Percentiles rank a stretch among this genome's conserved stretches.
These are phyloP conservation scores for Aspergillus quadricinctus DNA, from an alignment of 2,329 filamentous ascomycete species.

Conservation along the genomic window DNA sequence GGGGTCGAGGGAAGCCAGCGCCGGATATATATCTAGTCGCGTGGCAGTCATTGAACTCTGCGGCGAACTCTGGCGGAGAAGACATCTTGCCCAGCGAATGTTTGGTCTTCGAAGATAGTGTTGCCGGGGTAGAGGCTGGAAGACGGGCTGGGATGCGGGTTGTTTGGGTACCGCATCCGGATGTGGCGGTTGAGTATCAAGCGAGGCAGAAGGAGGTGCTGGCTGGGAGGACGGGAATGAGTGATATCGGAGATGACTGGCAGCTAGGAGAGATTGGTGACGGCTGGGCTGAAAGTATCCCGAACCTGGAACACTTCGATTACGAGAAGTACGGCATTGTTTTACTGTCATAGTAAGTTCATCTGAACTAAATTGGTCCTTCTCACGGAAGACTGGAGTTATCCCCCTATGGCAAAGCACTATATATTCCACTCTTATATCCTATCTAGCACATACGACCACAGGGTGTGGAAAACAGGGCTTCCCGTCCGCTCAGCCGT, in stretches of 20 bases:
- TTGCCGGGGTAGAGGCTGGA: slow-evolving; percentile 28
- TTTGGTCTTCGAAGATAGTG: slow-evolving; percentile 34
- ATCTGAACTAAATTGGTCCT: no score
- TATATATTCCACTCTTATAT: no score
- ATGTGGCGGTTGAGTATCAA: slow-evolving; percentile 32
- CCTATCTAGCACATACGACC: no score
- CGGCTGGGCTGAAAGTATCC: slow-evolving; percentile 36
- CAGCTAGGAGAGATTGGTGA: slow-evolving; percentile 23
- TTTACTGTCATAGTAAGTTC: not conserved
- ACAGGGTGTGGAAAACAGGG: no score
- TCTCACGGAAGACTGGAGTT: no score
- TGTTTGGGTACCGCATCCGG: slow-evolving; percentile 31
- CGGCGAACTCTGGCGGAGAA: not conserved
- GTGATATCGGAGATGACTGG: slow-evolving; percentile 1
- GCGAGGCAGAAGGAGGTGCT: slow-evolving; percentile 14
- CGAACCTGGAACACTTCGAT: slow-evolving; percentile 35
- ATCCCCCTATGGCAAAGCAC: no score
- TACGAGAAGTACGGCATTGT: slow-evolving; percentile 36
- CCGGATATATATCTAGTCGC: slow-evolving; percentile 25
- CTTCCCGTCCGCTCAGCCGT: no score
- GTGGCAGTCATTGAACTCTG: slow-evolving; percentile 16
- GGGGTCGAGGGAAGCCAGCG: slow-evolving; percentile 22
- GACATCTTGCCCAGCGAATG: slow-evolving; percentile 25
- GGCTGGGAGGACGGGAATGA: slow-evolving; percentile 22
- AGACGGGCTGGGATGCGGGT: slow-evolving; percentile 34